Percentiles rank a stretch among this genome's conserved stretches.
Evolutionary conservation across 1,284 basidiomycete genomes (phyloP).

Genomic region (Mixia osmundae): DNA sequence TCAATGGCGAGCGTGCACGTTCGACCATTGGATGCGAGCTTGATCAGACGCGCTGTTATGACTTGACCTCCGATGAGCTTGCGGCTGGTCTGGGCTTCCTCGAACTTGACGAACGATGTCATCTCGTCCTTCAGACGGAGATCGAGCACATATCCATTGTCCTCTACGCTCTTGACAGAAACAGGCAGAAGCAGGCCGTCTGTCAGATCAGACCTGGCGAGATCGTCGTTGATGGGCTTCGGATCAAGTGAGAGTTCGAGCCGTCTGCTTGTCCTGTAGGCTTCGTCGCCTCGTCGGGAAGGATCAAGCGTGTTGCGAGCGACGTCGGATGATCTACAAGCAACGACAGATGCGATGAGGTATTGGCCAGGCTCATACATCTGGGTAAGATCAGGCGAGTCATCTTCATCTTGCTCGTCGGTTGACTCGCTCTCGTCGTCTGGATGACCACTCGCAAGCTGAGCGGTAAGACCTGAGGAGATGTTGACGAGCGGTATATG

Average conservation of each 20-base stretch:
- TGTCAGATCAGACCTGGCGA: constrained; percentile 53
- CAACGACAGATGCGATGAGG: constrained; percentile 51
- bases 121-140: constrained; percentile 44
- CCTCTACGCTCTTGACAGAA: constrained; percentile 55
- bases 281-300: constrained; percentile 37
- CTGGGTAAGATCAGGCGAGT: constrained; percentile 40
- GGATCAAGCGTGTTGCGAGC: constrained; percentile 26
- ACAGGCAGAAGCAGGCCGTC: constrained; percentile 37
- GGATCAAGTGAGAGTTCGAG: constrained; percentile 78
- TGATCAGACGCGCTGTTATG: constrained; percentile 18
- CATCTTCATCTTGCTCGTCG: constrained; percentile 24
- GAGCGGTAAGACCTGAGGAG: constrained; percentile 53
- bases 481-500: constrained; percentile 91
- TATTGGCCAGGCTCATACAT: constrained; percentile 72
- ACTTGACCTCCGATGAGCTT: constrained; percentile 21
- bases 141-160: constrained; percentile 81
- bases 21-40: constrained; percentile 20
- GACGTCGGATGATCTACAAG: background rate
- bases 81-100: constrained; percentile 28
- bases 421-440: constrained; percentile 30
- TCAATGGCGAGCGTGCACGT: constrained; percentile 12
- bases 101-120: constrained; percentile 51
- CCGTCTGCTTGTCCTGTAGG: constrained; percentile 40
- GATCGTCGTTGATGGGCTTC: constrained; percentile 57
- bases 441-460: constrained; percentile 26